phyloP scores from a whole-genome alignment of 2,329 filamentous ascomycete genomes.

The Calonectria fujianensis region DNA sequence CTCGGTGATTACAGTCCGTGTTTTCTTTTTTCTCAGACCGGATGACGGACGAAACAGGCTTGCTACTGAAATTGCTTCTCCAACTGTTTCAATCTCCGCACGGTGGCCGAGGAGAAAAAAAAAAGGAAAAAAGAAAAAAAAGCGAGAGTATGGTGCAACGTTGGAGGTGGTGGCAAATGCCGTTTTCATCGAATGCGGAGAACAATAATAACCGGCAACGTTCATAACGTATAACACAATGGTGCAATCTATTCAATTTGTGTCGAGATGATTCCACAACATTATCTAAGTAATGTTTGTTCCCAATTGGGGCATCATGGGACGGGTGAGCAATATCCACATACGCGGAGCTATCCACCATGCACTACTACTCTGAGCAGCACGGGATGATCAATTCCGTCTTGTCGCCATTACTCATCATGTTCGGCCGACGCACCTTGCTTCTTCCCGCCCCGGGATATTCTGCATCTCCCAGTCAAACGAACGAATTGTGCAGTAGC shows the following conservation, averaged over 20 bases:
- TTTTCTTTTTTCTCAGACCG: background rate
- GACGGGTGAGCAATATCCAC: background rate
- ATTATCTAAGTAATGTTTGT: background rate
- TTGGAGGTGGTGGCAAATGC: background rate
- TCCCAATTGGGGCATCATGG: background rate
- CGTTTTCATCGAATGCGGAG: background rate
- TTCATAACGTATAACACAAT: background rate
- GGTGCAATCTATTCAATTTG: background rate
- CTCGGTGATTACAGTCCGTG: conserved; percentile 2
- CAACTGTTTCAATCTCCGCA: conserved; percentile 25
- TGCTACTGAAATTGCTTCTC: conserved; percentile 8
- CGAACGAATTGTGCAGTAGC: conserved; percentile 9
- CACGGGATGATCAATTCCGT: conserved; percentile 9
- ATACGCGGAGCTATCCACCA: background rate
- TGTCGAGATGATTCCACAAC: background rate
- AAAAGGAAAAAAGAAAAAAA: background rate
- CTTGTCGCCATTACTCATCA: conserved; percentile 31
- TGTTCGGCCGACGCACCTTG: conserved; percentile 3
- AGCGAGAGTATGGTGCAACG: background rate
- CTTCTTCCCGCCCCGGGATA: conserved; percentile 13
- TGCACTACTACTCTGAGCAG: background rate
- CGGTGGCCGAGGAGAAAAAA: background rate
- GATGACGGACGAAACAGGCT: background rate
- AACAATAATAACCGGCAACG: background rate
- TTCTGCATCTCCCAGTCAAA: conserved; percentile 10